phyloP scores from a whole-genome alignment of 345 rosid genomes.

The Eucalyptus erythrocorys region DNA sequence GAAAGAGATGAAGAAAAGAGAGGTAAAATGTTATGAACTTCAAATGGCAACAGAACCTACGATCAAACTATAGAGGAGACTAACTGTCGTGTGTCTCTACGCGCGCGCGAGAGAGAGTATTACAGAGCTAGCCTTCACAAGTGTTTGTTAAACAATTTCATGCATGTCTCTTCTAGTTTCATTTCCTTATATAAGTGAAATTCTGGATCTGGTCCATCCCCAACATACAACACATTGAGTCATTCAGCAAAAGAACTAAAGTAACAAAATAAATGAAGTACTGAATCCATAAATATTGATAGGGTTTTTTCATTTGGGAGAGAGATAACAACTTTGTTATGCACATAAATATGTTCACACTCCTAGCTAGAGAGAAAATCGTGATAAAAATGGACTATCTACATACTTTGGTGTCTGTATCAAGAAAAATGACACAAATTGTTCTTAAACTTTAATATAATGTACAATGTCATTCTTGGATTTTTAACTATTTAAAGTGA shows the following conservation, averaged over 20 bases:
- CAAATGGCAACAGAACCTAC: not conserved
- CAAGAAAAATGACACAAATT: not conserved
- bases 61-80: not conserved
- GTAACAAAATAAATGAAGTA: not conserved
- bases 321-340: not conserved
- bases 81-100: not conserved
- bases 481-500: not conserved
- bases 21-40: not conserved
- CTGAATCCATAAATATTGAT: not conserved
- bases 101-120: not conserved
- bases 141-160: not conserved
- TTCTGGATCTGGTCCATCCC: not conserved
- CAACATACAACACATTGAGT: not conserved
- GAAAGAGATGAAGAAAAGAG: not conserved
- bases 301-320: not conserved
- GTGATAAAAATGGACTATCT: not conserved
- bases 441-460: fast-evolving
- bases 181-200: not conserved
- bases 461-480: fast-evolving
- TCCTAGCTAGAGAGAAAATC: not conserved
- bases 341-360: not conserved
- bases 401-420: not conserved
- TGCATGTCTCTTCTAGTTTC: not conserved
- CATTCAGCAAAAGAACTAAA: not conserved
- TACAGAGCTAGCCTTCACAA: not conserved